Evolutionary conservation across 345 rosid species (phyloP).

Genomic region (Lumnitzera littorea): DNA sequence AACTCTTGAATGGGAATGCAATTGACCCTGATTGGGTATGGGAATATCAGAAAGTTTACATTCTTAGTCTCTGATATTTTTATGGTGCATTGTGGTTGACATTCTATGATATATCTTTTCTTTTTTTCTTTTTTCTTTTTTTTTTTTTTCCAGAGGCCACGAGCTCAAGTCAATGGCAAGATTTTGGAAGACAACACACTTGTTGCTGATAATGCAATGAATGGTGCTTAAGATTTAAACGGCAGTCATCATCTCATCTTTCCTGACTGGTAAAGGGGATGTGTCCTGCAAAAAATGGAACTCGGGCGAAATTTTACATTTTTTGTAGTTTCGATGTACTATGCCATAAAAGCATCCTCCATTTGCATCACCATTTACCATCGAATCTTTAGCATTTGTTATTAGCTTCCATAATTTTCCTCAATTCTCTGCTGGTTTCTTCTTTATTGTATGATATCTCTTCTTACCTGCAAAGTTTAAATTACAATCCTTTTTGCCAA

Average conservation of each 20-base stretch:
- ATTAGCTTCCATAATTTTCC: background rate
- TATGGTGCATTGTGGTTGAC: background rate
- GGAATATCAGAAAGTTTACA: background rate
- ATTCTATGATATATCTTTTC: background rate
- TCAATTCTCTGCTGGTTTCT: background rate
- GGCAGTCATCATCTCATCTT: no score
- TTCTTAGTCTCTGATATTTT: no score
- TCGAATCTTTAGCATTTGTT: background rate
- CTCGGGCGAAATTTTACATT: background rate
- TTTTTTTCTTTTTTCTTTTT: no score
- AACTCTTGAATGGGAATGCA: slow-evolving; percentile 84
- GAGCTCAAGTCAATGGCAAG: slow-evolving; percentile 85
- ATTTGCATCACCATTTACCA: background rate
- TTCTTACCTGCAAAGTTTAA: no score
- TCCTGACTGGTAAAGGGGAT: no score
- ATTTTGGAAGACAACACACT: slow-evolving; percentile 54
- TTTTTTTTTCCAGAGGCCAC: slow-evolving; percentile 41
- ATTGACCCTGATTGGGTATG: slow-evolving; percentile 89
- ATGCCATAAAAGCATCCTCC: background rate
- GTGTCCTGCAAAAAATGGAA: no score
- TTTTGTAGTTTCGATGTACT: background rate
- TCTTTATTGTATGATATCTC: background rate
- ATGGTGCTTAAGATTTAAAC: slow-evolving; percentile 42
- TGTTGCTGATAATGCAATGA: slow-evolving; percentile 58
- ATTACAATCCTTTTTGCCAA: no score